Evolutionary conservation across 192 early-diverging fungal genomes (phyloP).

Genomic region (Podila epicladia): DNA sequence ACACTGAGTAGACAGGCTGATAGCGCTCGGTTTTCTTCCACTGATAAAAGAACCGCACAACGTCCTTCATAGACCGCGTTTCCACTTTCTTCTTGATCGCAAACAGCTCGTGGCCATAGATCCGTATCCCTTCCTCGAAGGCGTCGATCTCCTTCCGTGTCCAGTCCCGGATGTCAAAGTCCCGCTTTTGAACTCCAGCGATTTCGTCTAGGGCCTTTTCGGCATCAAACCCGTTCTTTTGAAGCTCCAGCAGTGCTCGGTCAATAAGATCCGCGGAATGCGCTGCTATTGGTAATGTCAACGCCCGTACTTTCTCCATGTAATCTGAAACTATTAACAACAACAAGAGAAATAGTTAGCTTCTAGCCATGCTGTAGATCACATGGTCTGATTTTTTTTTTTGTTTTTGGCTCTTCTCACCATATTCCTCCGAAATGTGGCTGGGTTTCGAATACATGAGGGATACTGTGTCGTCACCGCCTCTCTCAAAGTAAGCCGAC

Average conservation of each 20-base stretch:
- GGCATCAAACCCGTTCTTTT: conserved; percentile 61
- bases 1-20: conserved; percentile 68
- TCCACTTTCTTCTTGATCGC: conserved; percentile 62
- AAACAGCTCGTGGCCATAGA: conserved; percentile 74
- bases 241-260: conserved; percentile 64
- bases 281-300: conserved; percentile 45
- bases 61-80: conserved; percentile 59
- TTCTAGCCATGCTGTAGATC: neutral
- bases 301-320: conserved; percentile 40
- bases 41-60: conserved; percentile 70
- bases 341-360: neutral
- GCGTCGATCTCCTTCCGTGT: conserved; percentile 54
- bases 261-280: conserved; percentile 75
- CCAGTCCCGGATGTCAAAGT: conserved; percentile 68
- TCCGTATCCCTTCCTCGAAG: conserved; percentile 71
- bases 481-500: conserved; percentile 29
- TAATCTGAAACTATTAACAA: conserved; percentile 52
- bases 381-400: neutral
- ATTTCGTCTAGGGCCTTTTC: conserved; percentile 66
- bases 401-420: neutral
- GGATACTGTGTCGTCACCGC: conserved; percentile 55
- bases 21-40: conserved; percentile 69
- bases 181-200: conserved; percentile 52
- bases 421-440: conserved; percentile 47
- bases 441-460: conserved; percentile 48